These are phyloP conservation scores for Aphanomyces stellatus DNA, from an alignment of 352 stramenopile species.

Conservation along the genomic window DNA sequence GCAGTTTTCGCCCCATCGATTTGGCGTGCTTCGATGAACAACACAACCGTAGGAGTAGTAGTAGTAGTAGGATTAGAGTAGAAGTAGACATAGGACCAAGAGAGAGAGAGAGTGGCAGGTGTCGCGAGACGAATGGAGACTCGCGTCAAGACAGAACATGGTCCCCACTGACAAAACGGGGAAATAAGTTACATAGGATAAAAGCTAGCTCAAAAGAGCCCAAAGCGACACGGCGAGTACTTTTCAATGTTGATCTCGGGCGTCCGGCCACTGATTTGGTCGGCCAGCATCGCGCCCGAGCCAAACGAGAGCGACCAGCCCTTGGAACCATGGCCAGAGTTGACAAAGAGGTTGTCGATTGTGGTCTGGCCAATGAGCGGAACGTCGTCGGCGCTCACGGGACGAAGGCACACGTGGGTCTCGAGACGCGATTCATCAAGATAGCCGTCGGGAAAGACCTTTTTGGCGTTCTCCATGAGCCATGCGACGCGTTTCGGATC, in stretches of 20 bases:
- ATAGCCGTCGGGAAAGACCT: constrained; percentile 75
- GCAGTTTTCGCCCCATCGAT: constrained; percentile 75
- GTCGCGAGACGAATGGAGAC: no score
- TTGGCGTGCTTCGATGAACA: constrained; percentile 65
- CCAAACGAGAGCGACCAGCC: constrained; percentile 81
- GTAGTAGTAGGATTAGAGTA: no score
- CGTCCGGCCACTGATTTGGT: constrained; percentile 66
- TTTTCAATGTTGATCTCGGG: constrained; percentile 77
- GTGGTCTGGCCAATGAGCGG: constrained; percentile 71
- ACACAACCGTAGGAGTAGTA: no score
- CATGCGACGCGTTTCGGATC: constrained; percentile 66
- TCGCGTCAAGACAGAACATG: no score
- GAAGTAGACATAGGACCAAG: no score
- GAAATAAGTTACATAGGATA: no score
- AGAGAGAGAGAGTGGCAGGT: no score
- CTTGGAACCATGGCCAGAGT: constrained; percentile 77
- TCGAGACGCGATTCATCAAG: constrained; percentile 69
- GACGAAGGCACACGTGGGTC: constrained; percentile 72
- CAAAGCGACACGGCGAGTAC: constrained; percentile 70
- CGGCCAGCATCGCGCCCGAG: constrained; percentile 57
- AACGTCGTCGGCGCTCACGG: constrained; percentile 76
- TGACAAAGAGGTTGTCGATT: constrained; percentile 77
- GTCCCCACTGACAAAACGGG: no score
- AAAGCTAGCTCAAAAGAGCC: no score
- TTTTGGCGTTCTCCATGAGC: constrained; percentile 62